Conservation (phyloP, 495 filamentous ascomycete species). For the Talaromyces ruber region DNA sequence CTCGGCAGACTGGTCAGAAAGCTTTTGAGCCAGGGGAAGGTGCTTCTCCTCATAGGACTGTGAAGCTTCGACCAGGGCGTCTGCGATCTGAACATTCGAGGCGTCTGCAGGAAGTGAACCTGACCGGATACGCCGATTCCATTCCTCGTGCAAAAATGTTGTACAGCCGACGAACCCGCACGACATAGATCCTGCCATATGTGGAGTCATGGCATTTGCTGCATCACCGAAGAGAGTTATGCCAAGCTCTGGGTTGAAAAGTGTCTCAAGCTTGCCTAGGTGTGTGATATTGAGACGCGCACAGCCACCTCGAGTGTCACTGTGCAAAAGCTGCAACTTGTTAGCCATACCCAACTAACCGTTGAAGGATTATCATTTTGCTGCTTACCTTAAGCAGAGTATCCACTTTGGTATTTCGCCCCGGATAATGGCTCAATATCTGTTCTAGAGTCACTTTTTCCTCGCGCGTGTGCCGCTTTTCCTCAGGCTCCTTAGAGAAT, state of each 20-base stretch:
- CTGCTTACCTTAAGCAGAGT: not conserved
- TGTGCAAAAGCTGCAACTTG: not conserved
- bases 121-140: not conserved
- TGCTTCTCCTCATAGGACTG: constrained; percentile 1
- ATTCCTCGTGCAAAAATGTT: constrained; percentile 5
- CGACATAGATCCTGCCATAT: constrained; percentile 5
- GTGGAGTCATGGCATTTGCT: constrained; percentile 14
- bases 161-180: constrained; percentile 1
- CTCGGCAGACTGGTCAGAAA: not conserved
- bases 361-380: not conserved
- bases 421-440: not conserved
- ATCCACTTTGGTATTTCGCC: not conserved
- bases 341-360: not conserved
- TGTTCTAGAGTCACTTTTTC: constrained; percentile 6
- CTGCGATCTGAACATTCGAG: not conserved
- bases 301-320: not conserved
- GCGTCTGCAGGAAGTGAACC: not conserved
- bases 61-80: not conserved
- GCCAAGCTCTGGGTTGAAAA: constrained; percentile 24
- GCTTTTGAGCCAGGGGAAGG: not conserved
- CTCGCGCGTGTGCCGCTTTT: not conserved
- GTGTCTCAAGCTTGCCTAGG: not conserved
- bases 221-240: constrained; percentile 24
- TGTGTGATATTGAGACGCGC: not conserved
- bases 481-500: not conserved